Evolutionary conservation across 176 grass and related monocot species (phyloP).

Genomic region (Aegilops umbellulata): DNA sequence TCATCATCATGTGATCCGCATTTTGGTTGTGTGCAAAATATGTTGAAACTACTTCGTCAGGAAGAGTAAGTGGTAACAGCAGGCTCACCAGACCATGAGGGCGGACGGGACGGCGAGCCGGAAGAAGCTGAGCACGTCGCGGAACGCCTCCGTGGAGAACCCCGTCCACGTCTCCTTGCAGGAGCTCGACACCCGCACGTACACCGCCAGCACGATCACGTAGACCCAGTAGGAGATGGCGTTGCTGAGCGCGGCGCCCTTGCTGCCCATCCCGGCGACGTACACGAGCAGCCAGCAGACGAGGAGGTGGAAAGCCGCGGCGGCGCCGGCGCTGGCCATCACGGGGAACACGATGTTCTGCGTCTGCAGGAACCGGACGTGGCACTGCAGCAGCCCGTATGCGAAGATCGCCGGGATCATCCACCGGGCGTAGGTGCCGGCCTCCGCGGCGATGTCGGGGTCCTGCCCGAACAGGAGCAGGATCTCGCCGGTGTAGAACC

Average conservation of each 20-base stretch:
- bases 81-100: constrained; percentile 41
- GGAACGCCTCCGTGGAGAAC: constrained; percentile 32
- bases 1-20: no score
- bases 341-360: constrained; percentile 20
- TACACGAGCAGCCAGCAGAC: constrained; percentile 21
- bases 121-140: constrained; percentile 29
- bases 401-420: constrained; percentile 53
- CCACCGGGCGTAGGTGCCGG: constrained; percentile 48
- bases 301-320: constrained; percentile 1
- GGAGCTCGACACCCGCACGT: not conserved
- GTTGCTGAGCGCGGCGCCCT: constrained; percentile 3
- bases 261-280: constrained; percentile 4
- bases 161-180: constrained; percentile 46
- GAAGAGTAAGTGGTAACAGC: not conserved
- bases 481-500: constrained; percentile 44
- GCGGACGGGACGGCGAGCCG: constrained; percentile 28
- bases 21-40: no score
- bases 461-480: constrained; percentile 51
- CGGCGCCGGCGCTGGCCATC: not conserved
- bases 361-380: constrained; percentile 28
- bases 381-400: constrained; percentile 36
- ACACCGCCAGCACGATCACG: constrained; percentile 15
- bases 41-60: not conserved
- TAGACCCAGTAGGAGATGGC: constrained; percentile 40
- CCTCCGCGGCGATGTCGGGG: constrained; percentile 40